Conservation (phyloP, 371 early-diverging fungal species). For the Coemansia sp. region DNA sequence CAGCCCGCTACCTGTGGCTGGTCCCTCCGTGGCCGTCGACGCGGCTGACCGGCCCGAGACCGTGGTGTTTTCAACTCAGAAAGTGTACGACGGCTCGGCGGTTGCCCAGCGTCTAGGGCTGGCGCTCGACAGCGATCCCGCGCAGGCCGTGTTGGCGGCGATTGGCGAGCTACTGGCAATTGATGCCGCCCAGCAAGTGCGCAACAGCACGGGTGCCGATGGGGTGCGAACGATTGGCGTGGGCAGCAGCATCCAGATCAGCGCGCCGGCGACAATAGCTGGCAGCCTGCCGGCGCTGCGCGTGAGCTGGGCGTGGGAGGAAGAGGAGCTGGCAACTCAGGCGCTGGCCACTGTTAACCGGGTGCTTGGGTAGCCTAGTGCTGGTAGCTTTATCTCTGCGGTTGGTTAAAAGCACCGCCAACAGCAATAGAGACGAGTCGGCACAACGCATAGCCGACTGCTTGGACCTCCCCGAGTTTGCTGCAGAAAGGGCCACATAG, state of each 20-base stretch:
- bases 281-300: slow-evolving; percentile 21
- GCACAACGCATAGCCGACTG: no score
- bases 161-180: slow-evolving; percentile 23
- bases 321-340: slow-evolving; percentile 46
- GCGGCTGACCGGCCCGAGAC: slow-evolving; percentile 2
- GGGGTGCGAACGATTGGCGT: slow-evolving; percentile 8
- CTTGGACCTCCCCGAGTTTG: no score
- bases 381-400: no score
- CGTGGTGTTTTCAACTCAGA: slow-evolving; percentile 29
- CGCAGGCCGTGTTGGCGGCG: slow-evolving; percentile 19
- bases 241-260: slow-evolving; percentile 19
- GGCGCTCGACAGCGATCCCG: not conserved
- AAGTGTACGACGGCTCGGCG: slow-evolving; percentile 19
- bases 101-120: slow-evolving; percentile 29
- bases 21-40: not conserved
- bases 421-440: no score
- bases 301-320: slow-evolving; percentile 46
- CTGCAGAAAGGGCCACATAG: no score
- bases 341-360: slow-evolving; percentile 43
- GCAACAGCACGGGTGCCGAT: not conserved
- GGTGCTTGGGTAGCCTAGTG: slow-evolving; percentile 21
- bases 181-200: slow-evolving; percentile 8
- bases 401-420: no score
- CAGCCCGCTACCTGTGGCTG: not conserved
- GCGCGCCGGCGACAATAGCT: slow-evolving; percentile 3